Conservation (phyloP, 2,329 filamentous ascomycete species). For the Trichoderma breve region DNA sequence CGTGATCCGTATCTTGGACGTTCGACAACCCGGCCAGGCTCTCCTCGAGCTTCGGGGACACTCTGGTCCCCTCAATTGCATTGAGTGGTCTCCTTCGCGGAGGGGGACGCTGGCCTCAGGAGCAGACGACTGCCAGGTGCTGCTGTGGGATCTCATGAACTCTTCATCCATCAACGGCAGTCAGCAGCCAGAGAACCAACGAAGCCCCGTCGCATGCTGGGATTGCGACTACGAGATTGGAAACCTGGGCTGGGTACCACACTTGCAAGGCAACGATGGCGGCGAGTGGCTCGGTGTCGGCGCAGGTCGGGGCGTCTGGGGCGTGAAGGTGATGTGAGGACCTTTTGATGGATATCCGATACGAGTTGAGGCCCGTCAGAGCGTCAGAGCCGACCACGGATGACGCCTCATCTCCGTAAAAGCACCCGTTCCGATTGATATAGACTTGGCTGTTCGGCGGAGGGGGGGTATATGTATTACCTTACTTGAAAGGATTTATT, state of each 20-base stretch:
- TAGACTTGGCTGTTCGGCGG: constrained; percentile 9
- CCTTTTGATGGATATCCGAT: neutral
- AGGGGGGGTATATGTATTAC: constrained; percentile 11
- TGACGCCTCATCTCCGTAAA: neutral
- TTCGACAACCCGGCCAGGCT: constrained; percentile 92
- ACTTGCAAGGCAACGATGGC: constrained; percentile 63
- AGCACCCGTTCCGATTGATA: constrained; percentile 9
- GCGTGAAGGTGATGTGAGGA: constrained; percentile 51
- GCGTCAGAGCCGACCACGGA: neutral
- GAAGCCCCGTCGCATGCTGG: constrained; percentile 73
- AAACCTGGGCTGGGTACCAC: constrained; percentile 82
- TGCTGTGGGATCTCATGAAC: constrained; percentile 86
- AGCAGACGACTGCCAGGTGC: constrained; percentile 84
- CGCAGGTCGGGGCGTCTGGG: constrained; percentile 79
- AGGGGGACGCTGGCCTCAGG: constrained; percentile 88
- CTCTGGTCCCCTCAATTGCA: constrained; percentile 78
- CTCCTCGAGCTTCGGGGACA: constrained; percentile 91
- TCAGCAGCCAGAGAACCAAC: constrained; percentile 54
- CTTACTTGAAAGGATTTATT: constrained; percentile 10
- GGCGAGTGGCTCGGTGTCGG: constrained; percentile 84
- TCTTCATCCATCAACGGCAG: constrained; percentile 50
- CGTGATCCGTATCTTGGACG: constrained; percentile 90
- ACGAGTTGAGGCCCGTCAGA: neutral
- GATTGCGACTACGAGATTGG: constrained; percentile 83
- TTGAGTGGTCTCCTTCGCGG: constrained; percentile 90